A percentile compares a stretch with the other conserved stretches of the same genome.
These are phyloP conservation scores for Phanerochaete sordida DNA, from an alignment of 768 basidiomycete species.

Conservation along the genomic window DNA sequence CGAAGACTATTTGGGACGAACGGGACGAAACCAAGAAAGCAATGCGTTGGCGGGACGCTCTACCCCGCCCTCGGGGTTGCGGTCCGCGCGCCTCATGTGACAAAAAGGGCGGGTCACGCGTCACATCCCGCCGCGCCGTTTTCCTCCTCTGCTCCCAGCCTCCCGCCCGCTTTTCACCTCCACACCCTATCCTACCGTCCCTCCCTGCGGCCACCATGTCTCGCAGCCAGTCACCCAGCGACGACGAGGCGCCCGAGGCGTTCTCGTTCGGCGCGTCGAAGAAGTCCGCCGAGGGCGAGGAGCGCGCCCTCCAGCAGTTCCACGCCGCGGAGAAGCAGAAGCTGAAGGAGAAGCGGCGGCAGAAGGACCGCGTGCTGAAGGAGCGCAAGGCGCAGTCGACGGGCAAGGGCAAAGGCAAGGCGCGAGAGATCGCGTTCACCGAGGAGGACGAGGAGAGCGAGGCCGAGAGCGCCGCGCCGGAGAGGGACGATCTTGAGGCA, in stretches of 20 bases:
- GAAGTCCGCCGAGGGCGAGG: conserved; percentile 33
- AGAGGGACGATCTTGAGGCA: conserved; percentile 23
- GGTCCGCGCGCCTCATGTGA: neutral
- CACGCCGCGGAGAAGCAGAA: conserved; percentile 36
- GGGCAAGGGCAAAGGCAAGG: conserved; percentile 14
- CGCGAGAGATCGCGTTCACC: conserved; percentile 6
- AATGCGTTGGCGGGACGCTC: too few relatives aligned
- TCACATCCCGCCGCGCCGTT: neutral
- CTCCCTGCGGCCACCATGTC: conserved; percentile 1
- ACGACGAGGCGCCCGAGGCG: conserved; percentile 48
- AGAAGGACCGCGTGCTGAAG: conserved; percentile 47
- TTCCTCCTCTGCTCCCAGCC: neutral
- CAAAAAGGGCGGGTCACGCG: neutral
- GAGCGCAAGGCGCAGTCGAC: conserved; percentile 32
- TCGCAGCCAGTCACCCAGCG: conserved; percentile 18
- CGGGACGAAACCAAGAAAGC: too few relatives aligned
- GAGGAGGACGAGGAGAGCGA: conserved; percentile 20
- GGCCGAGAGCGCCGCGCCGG: neutral
- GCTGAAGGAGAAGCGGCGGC: conserved; percentile 42
- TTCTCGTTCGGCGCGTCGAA: conserved; percentile 47
- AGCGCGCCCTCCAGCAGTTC: conserved; percentile 34
- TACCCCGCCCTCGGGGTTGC: too few relatives aligned
- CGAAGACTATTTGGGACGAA: too few relatives aligned
- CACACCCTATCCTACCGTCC: neutral
- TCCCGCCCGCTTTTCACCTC: too few relatives aligned